Conservation (phyloP, 1,139 yeast species). For the Scheffersomyces segobiensis region DNA sequence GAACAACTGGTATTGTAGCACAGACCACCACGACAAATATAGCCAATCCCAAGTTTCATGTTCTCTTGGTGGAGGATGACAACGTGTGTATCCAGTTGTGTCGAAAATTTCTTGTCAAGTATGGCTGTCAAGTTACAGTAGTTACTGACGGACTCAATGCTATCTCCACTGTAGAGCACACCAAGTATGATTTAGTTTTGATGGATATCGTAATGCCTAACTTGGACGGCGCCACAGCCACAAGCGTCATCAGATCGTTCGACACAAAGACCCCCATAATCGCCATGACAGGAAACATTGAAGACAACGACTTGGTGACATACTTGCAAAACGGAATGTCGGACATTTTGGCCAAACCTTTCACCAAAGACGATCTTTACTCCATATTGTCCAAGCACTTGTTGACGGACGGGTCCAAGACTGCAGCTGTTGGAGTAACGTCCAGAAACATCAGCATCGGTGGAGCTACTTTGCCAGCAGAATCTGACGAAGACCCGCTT, state of each 20-base stretch:
- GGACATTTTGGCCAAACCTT: conserved; percentile 89
- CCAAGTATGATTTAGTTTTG: conserved; percentile 76
- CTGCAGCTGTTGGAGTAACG: conserved; percentile 1
- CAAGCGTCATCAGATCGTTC: conserved; percentile 79
- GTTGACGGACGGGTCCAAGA: conserved; percentile 18
- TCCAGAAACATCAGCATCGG: not conserved
- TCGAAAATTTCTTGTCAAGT: conserved; percentile 75
- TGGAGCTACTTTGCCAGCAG: not conserved
- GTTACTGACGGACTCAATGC: conserved; percentile 93
- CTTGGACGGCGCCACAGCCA: conserved; percentile 91
- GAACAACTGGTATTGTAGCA: conserved; percentile 3
- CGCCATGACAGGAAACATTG: conserved; percentile 91
- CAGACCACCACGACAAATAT: conserved; percentile 31
- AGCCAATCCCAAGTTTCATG: conserved; percentile 58
- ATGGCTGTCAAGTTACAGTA: conserved; percentile 90
- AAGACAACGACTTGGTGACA: conserved; percentile 75
- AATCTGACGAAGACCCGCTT: conserved; percentile 6
- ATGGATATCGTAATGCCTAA: conserved; percentile 97
- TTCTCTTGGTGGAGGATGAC: conserved; percentile 83
- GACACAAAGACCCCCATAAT: conserved; percentile 85
- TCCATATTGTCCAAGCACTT: conserved; percentile 73
- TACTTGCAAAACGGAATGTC: conserved; percentile 89
- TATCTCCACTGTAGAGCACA: conserved; percentile 73
- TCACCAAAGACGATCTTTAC: conserved; percentile 80
- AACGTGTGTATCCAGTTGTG: conserved; percentile 78